A percentile compares a stretch with the other conserved stretches of the same genome.
Evolutionary conservation across 768 basidiomycete genomes (phyloP).

Genomic region (Tephrocybe rancida): DNA sequence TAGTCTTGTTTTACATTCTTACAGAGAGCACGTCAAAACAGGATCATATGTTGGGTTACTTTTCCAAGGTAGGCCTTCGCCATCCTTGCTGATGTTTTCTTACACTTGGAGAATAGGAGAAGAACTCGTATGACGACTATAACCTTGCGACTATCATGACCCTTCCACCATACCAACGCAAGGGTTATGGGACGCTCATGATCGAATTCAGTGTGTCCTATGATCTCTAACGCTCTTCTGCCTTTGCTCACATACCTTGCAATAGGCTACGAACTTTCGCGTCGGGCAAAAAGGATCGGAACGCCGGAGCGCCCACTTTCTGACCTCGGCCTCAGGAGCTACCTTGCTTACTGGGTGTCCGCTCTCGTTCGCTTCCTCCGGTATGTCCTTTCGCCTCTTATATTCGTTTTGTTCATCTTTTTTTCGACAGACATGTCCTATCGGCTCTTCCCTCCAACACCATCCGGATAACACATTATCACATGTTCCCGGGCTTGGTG

Average conservation of each 20-base stretch:
- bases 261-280: conserved; percentile 90
- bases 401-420: neutral
- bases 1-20: conserved; percentile 90
- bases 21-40: conserved; percentile 80
- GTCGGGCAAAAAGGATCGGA: conserved; percentile 75
- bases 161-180: conserved; percentile 88
- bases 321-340: conserved; percentile 88
- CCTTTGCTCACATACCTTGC: neutral
- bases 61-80: conserved; percentile 52
- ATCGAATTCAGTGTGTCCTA: conserved; percentile 92
- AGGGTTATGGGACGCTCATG: conserved; percentile 92
- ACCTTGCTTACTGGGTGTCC: conserved; percentile 87
- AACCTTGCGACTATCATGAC: conserved; percentile 97
- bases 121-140: conserved; percentile 94
- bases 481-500: conserved; percentile 42
- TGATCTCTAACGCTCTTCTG: neutral
- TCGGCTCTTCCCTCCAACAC: conserved; percentile 61
- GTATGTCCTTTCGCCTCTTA: conserved; percentile 34
- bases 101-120: conserved; percentile 60
- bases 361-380: conserved; percentile 84
- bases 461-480: conserved; percentile 43
- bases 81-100: neutral
- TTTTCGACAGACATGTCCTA: conserved; percentile 49
- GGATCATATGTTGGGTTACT: conserved; percentile 80
- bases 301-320: conserved; percentile 96